Percentiles rank a stretch among this genome's conserved stretches.
phyloP scores from a whole-genome alignment of 768 basidiomycete genomes.

The Tricholoma terreum region DNA sequence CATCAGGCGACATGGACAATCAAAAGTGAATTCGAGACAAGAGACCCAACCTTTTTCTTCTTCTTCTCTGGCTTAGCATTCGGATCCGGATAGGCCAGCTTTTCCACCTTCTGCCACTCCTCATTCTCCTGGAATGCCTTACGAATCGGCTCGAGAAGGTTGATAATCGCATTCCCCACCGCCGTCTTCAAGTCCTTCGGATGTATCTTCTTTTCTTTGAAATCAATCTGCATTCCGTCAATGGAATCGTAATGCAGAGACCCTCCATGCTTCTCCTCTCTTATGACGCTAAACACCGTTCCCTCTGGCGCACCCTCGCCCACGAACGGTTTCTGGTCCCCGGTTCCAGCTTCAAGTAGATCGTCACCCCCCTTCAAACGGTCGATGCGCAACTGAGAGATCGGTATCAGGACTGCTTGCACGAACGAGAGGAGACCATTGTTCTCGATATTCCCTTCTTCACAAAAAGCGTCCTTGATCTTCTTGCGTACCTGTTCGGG shows the following conservation, averaged over 20 bases:
- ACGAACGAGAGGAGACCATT: conserved; percentile 90
- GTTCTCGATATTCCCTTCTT: conserved; percentile 83
- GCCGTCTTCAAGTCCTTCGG: conserved; percentile 86
- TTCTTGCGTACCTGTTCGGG: conserved; percentile 84
- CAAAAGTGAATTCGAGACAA: neutral
- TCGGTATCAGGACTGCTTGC: conserved; percentile 84
- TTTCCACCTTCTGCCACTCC: conserved; percentile 78
- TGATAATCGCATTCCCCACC: conserved; percentile 70
- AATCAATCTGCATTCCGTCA: conserved; percentile 68
- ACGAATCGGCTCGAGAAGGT: conserved; percentile 77
- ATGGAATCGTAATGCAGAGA: conserved; percentile 69
- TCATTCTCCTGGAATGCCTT: conserved; percentile 70
- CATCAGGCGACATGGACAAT: neutral
- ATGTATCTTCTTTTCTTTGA: conserved; percentile 73
- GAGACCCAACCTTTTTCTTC: conserved; percentile 56
- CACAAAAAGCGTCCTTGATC: conserved; percentile 90
- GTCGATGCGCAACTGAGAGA: conserved; percentile 72
- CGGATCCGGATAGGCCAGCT: conserved; percentile 81
- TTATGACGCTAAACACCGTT: conserved; percentile 74
- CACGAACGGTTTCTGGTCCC: conserved; percentile 62
- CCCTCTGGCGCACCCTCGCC: conserved; percentile 71
- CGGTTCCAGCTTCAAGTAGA: conserved; percentile 44
- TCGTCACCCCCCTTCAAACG: conserved; percentile 47
- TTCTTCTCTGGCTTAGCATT: conserved; percentile 60
- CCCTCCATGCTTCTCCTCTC: conserved; percentile 83